Conservation (phyloP, 768 basidiomycete genomes). For the Gloeophyllum trabeum region DNA sequence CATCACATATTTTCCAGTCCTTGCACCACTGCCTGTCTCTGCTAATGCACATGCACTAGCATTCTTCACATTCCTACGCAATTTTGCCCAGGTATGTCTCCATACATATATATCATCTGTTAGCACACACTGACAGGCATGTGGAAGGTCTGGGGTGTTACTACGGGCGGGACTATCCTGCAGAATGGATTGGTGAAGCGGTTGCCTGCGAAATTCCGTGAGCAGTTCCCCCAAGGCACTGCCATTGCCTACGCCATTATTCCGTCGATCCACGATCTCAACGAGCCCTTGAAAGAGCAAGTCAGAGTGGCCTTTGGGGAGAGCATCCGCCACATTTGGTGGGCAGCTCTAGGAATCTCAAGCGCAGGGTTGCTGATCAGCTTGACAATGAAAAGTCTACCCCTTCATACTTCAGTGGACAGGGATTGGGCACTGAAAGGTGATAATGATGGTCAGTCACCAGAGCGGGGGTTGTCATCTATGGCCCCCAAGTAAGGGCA, state of each 20-base stretch:
- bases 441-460: no score
- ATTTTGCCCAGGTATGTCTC: conserved; percentile 21
- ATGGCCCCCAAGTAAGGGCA: no score
- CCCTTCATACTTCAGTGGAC: conserved; percentile 3
- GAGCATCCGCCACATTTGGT: conserved; percentile 13
- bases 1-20: conserved; percentile 29
- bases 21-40: conserved; percentile 30
- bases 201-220: conserved; percentile 13
- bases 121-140: conserved; percentile 7
- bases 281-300: conserved; percentile 5
- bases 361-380: conserved; percentile 10
- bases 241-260: conserved; percentile 17
- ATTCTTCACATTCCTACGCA: conserved; percentile 26
- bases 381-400: conserved; percentile 12
- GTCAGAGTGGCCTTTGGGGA: conserved; percentile 14
- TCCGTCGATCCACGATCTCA: conserved; percentile 13
- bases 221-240: conserved; percentile 3
- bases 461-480: no score
- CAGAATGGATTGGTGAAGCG: conserved; percentile 20
- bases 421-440: neutral
- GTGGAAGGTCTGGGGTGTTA: no score
- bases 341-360: conserved; percentile 11
- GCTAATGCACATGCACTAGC: conserved; percentile 33
- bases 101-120: neutral
- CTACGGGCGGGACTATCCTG: conserved; percentile 20